Conservation (phyloP, 164 flowering plant species). For the Kingdonia uniflora region DNA sequence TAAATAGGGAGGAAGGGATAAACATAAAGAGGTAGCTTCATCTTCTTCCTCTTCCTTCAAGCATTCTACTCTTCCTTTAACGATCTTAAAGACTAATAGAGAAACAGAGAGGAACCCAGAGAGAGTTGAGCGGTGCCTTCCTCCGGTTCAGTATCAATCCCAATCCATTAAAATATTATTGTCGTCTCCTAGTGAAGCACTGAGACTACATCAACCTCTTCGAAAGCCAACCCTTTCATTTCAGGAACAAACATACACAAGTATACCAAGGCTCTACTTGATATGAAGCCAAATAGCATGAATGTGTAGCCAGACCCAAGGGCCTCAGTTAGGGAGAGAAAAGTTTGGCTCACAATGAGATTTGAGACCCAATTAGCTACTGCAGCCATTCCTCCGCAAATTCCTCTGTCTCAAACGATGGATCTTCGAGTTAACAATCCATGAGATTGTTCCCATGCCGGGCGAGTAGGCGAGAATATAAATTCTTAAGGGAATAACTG, state of each 20-base stretch:
- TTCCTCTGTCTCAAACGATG: slow-evolving; percentile 58
- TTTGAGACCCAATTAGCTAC: slow-evolving; percentile 56
- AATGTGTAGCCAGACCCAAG: slow-evolving; percentile 57
- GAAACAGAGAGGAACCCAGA: no score
- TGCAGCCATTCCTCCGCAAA: slow-evolving; percentile 59
- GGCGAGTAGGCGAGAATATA: slow-evolving; percentile 67
- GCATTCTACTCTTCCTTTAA: no score
- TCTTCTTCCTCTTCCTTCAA: no score
- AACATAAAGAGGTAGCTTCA: no score
- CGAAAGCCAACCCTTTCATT: slow-evolving; percentile 58
- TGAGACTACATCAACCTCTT: slow-evolving; percentile 66
- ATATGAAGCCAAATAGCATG: slow-evolving; percentile 32
- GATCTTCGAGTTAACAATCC: slow-evolving; percentile 74
- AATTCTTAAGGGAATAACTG: slow-evolving; percentile 39
- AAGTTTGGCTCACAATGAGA: slow-evolving; percentile 44
- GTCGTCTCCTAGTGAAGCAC: no score
- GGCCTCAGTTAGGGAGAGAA: slow-evolving; percentile 35
- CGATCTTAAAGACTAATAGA: no score
- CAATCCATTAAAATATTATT: no score
- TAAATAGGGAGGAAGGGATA: no score
- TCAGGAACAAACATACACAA: slow-evolving; percentile 48
- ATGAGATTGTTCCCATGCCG: slow-evolving; percentile 66
- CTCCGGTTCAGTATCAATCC: no score
- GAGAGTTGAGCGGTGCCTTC: no score
- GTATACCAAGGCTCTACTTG: slow-evolving; percentile 35